Conservation (phyloP, 495 filamentous ascomycete species). For the Aspergillus saccharolyticus region DNA sequence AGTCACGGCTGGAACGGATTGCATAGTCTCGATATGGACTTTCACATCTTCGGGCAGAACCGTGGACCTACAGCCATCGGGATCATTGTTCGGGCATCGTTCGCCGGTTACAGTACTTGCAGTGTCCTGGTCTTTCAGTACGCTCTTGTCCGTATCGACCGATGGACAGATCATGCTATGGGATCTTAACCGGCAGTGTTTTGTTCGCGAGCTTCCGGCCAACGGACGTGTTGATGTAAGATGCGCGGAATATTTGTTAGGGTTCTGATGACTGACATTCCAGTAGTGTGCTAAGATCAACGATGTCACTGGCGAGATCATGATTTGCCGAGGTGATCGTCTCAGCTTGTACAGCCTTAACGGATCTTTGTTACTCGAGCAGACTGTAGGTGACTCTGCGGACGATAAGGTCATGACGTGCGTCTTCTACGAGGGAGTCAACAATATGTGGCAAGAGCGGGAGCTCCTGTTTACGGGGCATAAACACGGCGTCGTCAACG, state of each 20-base stretch:
- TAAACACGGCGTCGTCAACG: conserved; percentile 75
- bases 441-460: conserved; percentile 89
- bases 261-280: background rate
- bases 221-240: conserved; percentile 49
- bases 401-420: conserved; percentile 76
- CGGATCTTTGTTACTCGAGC: conserved; percentile 72
- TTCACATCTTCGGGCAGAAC: conserved; percentile 57
- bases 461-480: conserved; percentile 88
- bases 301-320: conserved; percentile 81
- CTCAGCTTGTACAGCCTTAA: conserved; percentile 85
- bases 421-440: conserved; percentile 87
- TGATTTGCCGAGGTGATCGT: conserved; percentile 70
- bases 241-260: background rate
- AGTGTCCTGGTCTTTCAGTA: conserved; percentile 79
- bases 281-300: conserved; percentile 70
- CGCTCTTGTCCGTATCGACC: conserved; percentile 70
- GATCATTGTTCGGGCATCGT: conserved; percentile 84
- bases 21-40: conserved; percentile 79
- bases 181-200: conserved; percentile 86
- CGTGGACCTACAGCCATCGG: conserved; percentile 75
- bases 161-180: conserved; percentile 85
- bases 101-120: conserved; percentile 74
- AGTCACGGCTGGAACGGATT: conserved; percentile 86
- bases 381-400: conserved; percentile 64
- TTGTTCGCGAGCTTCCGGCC: conserved; percentile 68